These are phyloP conservation scores for Lagenidium giganteum DNA, from an alignment of 352 stramenopile genomes.

Conservation along the genomic window DNA sequence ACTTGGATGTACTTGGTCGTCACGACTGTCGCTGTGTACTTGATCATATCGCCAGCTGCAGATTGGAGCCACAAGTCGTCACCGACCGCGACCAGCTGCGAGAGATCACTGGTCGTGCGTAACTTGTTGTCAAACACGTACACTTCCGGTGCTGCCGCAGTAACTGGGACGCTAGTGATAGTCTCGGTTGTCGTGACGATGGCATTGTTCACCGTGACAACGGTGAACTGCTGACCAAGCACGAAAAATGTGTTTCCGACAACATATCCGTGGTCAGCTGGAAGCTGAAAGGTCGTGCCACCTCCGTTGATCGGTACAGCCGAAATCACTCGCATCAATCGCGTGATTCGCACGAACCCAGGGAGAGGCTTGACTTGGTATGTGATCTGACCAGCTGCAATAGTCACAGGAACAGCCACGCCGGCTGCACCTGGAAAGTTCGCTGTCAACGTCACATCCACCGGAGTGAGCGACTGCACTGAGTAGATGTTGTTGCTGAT, in stretches of 20 bases:
- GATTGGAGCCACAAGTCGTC: slow-evolving; percentile 59
- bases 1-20: slow-evolving; percentile 35
- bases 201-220: slow-evolving; percentile 14
- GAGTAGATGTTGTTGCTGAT: slow-evolving; percentile 25
- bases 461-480: slow-evolving; percentile 34
- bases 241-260: slow-evolving; percentile 31
- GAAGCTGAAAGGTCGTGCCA: slow-evolving; percentile 30
- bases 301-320: slow-evolving; percentile 25
- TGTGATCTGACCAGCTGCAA: slow-evolving; percentile 48
- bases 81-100: slow-evolving; percentile 15
- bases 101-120: slow-evolving; percentile 54
- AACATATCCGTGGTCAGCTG: slow-evolving; percentile 31
- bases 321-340: slow-evolving; percentile 38
- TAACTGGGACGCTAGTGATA: slow-evolving; percentile 31
- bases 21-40: slow-evolving; percentile 31
- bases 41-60: slow-evolving; percentile 32
- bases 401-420: slow-evolving; percentile 8
- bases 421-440: slow-evolving; percentile 10
- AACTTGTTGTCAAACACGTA: slow-evolving; percentile 65
- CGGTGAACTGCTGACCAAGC: slow-evolving; percentile 28
- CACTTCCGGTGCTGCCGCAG: slow-evolving; percentile 18
- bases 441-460: slow-evolving; percentile 39
- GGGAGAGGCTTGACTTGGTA: slow-evolving; percentile 41
- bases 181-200: slow-evolving; percentile 26
- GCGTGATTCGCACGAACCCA: slow-evolving; percentile 37